Base-by-base conservation (phyloP, 495 filamentous ascomycete species). In the Arthonia radiata region DNA sequence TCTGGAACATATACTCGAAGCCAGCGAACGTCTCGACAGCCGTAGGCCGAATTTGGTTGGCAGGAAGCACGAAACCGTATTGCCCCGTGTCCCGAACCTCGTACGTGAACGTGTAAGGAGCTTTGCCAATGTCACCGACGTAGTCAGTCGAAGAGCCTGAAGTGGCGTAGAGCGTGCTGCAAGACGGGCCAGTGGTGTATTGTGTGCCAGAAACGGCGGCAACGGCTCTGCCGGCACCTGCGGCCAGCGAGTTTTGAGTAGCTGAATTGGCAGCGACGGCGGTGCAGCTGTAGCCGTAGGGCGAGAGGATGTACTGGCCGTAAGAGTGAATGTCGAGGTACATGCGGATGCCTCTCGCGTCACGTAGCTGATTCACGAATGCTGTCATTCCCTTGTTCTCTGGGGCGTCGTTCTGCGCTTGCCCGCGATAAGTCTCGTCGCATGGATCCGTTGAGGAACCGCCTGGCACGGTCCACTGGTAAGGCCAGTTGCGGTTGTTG, bases 401-500 rank as follows among this genome's bases (percentile, higher is more conserved):
- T 15, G 56, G 47, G 9, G 63, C 46, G 24, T 56, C 57, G 17
- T 48, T 49, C 0, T 46, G 47, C 5, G 49, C 34, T 4, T 30
- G 24, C 7, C 66, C 66, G 33, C 52, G 55, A 45, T 57, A 71
- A 15, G 52, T 52, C 39, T 70, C 52, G 15, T 39, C 47, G 37
- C 61, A 61, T 5, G 61, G 59, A 31, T 56, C 38, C 2, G 59
- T 54, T 2, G 57, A 63, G 7, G 63, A 43, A 3, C 58, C 58
- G 23, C 54, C 57, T 22, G 47, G 38, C 4, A 54, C 42, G 22
- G 22, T 15, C 62, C 62, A 67, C 29, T 58, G 37, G 33, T 47
- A 54, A 7, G 56, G 42, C 61, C 66, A 71, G 51, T 71, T 71
- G 28, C 66, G 57, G 48, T 71, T 71, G 41, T 67, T 59, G 37